Conservation (phyloP, 2,329 filamentous ascomycete genomes). For the Fusarium domesticum region DNA sequence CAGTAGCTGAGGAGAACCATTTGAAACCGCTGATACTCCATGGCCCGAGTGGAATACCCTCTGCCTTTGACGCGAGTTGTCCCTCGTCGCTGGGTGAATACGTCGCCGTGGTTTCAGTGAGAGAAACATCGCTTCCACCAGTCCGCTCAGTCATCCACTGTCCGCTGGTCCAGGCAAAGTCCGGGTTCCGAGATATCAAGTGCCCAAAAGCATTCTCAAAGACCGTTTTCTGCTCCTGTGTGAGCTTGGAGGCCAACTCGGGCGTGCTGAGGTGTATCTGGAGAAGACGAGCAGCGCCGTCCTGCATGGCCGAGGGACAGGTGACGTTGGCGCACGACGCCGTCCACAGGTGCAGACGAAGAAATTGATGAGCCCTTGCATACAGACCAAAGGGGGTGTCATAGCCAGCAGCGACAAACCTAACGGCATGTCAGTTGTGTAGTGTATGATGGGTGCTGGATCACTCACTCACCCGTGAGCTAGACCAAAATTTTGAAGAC, state of each 20-base stretch:
- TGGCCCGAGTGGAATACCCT: conserved; percentile 46
- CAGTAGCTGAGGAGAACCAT: conserved; percentile 44
- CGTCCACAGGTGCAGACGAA: conserved; percentile 56
- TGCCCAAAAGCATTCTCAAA: conserved; percentile 52
- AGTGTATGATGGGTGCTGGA: not conserved
- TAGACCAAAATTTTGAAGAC: conserved; percentile 57
- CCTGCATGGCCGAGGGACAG: conserved; percentile 66
- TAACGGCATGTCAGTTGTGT: conserved; percentile 17
- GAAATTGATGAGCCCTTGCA: conserved; percentile 58
- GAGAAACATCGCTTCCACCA: conserved; percentile 66
- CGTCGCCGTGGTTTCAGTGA: conserved; percentile 61
- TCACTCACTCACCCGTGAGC: conserved; percentile 44
- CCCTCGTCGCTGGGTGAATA: conserved; percentile 10
- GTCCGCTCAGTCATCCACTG: conserved; percentile 76
- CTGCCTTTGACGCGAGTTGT: conserved; percentile 16
- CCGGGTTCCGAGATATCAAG: conserved; percentile 50
- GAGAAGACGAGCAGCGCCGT: conserved; percentile 56
- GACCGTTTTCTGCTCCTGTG: conserved; percentile 37
- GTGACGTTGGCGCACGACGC: conserved; percentile 58
- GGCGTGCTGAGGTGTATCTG: conserved; percentile 41
- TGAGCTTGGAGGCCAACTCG: conserved; percentile 27
- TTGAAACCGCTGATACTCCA: conserved; percentile 67
- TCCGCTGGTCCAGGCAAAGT: conserved; percentile 63
- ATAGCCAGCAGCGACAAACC: conserved; percentile 59
- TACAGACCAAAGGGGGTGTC: conserved; percentile 50